Evolutionary conservation across 2,329 filamentous ascomycete genomes (phyloP), one percentile per base, ranked within the genome.

Genomic region (Alternaria viburni): DNA sequence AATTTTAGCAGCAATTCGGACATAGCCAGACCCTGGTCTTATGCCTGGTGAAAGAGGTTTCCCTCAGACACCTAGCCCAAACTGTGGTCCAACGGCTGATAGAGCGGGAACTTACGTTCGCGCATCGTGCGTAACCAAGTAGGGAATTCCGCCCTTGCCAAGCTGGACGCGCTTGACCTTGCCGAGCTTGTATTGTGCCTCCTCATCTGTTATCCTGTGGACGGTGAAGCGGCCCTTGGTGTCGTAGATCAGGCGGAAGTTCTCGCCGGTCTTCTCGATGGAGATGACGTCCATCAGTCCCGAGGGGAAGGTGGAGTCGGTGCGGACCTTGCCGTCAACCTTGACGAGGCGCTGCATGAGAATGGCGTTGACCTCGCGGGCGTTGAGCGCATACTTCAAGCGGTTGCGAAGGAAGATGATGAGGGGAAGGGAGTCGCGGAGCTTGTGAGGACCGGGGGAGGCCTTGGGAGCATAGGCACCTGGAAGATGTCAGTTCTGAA

Each of bases 81-180:
- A 77, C 77, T 77, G 66, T 76, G 76, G 95, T 93, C 59, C 95
- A 97, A 97, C 95, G 95, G 91, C 95, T 97, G 95, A 97, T 94
- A 96, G 94, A 97, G 91, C 92, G 86, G 89, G 91, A 91, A 98
- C 95, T 97, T 89, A 99, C 95, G 96, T 99, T 93, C 96, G 92
- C 87, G 96, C 96, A 96, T 99, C 96, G 93, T 99, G 96, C 94
- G 96, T 99, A 93, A 99, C 96, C 93, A 98, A 97, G 94, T 97
- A 99, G 96, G 96, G 96, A 91, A 99, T 97, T 88, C 94, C 96
- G 87, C 96, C 96, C 86, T 93, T 95, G 89, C 96, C 96, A 80
- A 99, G 90, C 89, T 99, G 96, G 71, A 99, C 96, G 81, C 95
- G 92, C 93, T 97, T 97, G 88, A 99, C 96, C 90, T 98, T 99